Evolutionary conservation across 2,329 filamentous ascomycete genomes (phyloP), one percentile per base, ranked within the genome.

Genomic region (Orbilia javanica): DNA sequence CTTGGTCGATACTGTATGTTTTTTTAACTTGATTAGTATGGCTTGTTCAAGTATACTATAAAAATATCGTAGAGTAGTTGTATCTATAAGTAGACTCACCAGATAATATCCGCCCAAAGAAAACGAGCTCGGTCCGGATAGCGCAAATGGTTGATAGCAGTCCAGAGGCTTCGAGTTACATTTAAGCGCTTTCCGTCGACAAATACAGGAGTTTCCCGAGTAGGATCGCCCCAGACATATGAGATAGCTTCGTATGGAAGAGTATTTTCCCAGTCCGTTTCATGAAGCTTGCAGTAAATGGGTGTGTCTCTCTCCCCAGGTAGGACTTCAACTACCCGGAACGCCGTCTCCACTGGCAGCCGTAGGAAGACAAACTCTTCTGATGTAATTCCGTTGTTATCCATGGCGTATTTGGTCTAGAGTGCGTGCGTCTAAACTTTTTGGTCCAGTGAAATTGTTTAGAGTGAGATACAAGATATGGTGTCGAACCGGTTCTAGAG

Each of bases 231-330:
- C 81, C 81, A 82, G 13, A 78, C 79, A 60, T 82, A 82, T 25
- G 81, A 82, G 18, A 82, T 76, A 3, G 81, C 81, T 69, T 82
- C 81, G 55, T 82, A 82, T 27, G 60, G 31, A 13, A 68, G 65
- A 4, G 60, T 36, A 39, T 81, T 52, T 10, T 62, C 60, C 77
- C 76, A 81, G 18, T 79, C 44, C 46, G 65, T 78, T 50, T 36
- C 53, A 66, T 75, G 74, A 36, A 81, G 65, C 34, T 69, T 65
- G 55, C 68, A 75, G 48, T 76, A 69, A 31, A 81, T 79, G 15
- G 66, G 66, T 44, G 74, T 78, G 18, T 60, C 74, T n/a, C 70
- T 65, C 55, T 78, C 63, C 5, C 79, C 79, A 8, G 73, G 79
- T 18, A 79, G 63, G 62, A 81, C 52, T 55, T 81, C 80, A n/a